phyloP scores from a whole-genome alignment of 2,329 filamentous ascomycete genomes.

The Pseudodiploospora longispora region DNA sequence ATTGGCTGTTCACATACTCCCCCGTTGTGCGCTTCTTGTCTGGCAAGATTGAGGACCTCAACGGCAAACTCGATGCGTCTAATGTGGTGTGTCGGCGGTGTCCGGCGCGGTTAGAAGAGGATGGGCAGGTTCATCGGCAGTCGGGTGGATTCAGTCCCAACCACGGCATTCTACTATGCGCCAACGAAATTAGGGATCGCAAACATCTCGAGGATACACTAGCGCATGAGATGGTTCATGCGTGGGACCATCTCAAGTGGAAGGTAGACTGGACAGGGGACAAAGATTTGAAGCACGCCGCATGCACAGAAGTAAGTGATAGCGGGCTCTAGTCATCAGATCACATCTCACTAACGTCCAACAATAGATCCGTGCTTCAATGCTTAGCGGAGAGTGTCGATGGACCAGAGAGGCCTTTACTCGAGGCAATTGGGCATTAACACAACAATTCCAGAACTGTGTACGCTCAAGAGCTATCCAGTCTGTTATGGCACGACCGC shows the following conservation, averaged over 20 bases:
- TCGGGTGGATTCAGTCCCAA: conserved; percentile 79
- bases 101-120: conserved; percentile 45
- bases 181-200: conserved; percentile 76
- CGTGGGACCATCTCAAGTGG: conserved; percentile 86
- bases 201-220: conserved; percentile 88
- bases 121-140: conserved; percentile 54
- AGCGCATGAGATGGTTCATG: conserved; percentile 96
- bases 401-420: conserved; percentile 82
- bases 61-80: conserved; percentile 61
- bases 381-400: conserved; percentile 87
- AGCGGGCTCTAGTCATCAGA: neutral
- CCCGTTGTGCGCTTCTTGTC: conserved; percentile 82
- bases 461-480: conserved; percentile 73
- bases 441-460: conserved; percentile 89
- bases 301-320: conserved; percentile 73
- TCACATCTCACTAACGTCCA: neutral
- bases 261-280: conserved; percentile 73
- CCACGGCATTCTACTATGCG: conserved; percentile 85
- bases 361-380: conserved; percentile 76
- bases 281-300: conserved; percentile 75
- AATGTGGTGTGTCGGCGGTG: conserved; percentile 84
- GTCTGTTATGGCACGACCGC: conserved; percentile 69
- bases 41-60: conserved; percentile 70
- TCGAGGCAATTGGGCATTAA: conserved; percentile 77
- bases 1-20: conserved; percentile 77